Base-by-base conservation (phyloP, 108 stramenopile genomes). In the Pseudonitzschia delicatissima region DNA sequence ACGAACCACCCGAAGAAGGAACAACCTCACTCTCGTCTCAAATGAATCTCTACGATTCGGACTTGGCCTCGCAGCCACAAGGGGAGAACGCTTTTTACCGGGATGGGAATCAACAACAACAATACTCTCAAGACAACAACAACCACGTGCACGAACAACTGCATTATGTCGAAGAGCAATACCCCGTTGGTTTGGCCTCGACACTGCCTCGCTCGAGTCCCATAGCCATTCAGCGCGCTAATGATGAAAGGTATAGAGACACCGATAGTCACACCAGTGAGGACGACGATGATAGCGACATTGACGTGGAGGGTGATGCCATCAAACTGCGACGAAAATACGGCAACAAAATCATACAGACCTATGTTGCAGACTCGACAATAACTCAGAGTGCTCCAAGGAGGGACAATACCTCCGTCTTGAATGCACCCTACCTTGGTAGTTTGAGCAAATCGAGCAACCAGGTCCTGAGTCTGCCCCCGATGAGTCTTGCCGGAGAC, bases 381-480 rank as follows among this genome's bases (percentile, higher is more conserved):
- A 62, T 62, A 36, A 18, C 36, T 32, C 34, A 42, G 45, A 26
- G 49, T 37, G 15, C n/a, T 27, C n/a, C 18, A 12, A 32, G 17
- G 48, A 45, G 31, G 48, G 50, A 18, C 33, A 66, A 28, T 13
- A 29, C 32, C 34, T 29, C 32, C 5, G 36, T 39, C 20, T 40
- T 69, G 21, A 69, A 58, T 51, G 74, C 74, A 17, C 74, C 74
- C 12, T 69, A 69, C 48, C 26, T 76, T 18, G 68, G 68, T 9
- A 67, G 66, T 35, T 32, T 76, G 31, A 64, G 68, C 33, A 64
- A 59, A 59, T 64, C 74, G 55, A 62, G 47, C 23, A 60, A 36
- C 28, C 61, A 55, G 35, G 17, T 76, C 18, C 53, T 68, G 62
- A 51, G 37, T 36, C 42, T 76, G 29, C 74, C 74, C 20, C 68